Base-by-base conservation (phyloP, 2,329 filamentous ascomycete genomes). In the Chaetomiaceae sp. region DNA sequence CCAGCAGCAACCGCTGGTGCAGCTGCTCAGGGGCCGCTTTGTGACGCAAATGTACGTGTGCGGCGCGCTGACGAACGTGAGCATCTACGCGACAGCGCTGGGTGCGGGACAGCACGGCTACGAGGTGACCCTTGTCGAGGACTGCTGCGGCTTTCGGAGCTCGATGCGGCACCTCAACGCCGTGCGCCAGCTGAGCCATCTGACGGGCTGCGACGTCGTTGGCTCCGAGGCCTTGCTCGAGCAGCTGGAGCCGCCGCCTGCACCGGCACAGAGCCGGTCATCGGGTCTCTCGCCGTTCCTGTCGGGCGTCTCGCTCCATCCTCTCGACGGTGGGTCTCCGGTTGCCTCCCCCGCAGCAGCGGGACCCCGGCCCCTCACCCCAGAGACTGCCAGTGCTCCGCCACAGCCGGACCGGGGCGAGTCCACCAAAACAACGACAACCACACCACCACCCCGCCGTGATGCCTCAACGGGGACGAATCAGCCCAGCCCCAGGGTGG, bases 21-120 rank as follows among this genome's bases (percentile, higher is more conserved):
- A 86, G 44, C 76, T 82, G n/a, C 71, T 97, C 40, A 82, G 91
- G n/a, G 83, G 83, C n/a, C 87, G 84, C 56, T 84, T 96, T 58
- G 82, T 95, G 52, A 96, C 90, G 2, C 87, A 96, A 62, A 73
- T 99, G 12, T 96, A 87, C 68, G 80, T 97, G 20, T 95, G 88
- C 62, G 93, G 93, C 19, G 86, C 87, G 39, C 77, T 95, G 43
- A 88, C 86, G 38, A 96, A 97, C 62, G 74, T 95, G 31, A 91
- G 90, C 27, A 84, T 97, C 41, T 90, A 93, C 64, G 92, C 93
- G 7, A 96, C 92, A 1, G 90, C 90, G 3, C 76, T 95, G 56
- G 93, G 96, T 63, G 93, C 92, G 10, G 91, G 89, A 2, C 81
- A 86, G 17, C 87, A 96, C 66, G 93, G 91, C 4, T 83, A 95